Conservation (phyloP, 2,329 filamentous ascomycete species). For the Microdochium paspali region DNA sequence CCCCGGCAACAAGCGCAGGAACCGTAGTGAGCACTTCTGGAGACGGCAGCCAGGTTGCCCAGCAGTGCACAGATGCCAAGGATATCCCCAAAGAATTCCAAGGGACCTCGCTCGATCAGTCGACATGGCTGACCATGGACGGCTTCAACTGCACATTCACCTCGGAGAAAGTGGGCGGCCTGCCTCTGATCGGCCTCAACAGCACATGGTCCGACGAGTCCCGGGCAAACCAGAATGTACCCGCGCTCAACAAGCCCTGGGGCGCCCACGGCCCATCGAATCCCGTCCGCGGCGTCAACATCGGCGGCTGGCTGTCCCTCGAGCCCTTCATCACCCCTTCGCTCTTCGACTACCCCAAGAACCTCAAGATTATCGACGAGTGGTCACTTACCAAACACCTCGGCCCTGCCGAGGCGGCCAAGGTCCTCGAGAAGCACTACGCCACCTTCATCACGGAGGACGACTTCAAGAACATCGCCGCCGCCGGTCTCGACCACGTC, state of each 20-base stretch:
- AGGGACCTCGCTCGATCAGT: conserved; percentile 59
- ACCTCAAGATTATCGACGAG: conserved; percentile 32
- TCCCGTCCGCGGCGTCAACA: conserved; percentile 9
- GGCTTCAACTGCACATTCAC: conserved; percentile 72
- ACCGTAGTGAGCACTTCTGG: neutral
- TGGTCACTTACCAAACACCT: conserved; percentile 39
- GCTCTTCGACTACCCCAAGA: conserved; percentile 43
- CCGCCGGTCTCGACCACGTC: conserved; percentile 48
- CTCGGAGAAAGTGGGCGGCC: conserved; percentile 53
- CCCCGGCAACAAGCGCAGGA: neutral
- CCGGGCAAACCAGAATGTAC: conserved; percentile 54
- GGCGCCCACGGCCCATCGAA: conserved; percentile 34
- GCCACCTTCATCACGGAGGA: conserved; percentile 35
- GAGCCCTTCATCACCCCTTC: conserved; percentile 70
- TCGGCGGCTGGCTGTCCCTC: conserved; percentile 12
- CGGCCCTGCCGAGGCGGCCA: conserved; percentile 29
- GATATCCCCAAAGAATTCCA: conserved; percentile 41
- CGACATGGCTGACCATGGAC: conserved; percentile 61
- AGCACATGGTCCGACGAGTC: conserved; percentile 59
- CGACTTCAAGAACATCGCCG: conserved; percentile 47
- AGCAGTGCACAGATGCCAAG: conserved; percentile 1
- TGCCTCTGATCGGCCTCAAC: conserved; percentile 62
- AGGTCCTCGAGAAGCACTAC: conserved; percentile 37
- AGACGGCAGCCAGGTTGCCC: neutral
- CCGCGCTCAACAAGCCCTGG: conserved; percentile 51